Percentiles rank a stretch among this genome's conserved stretches.
phyloP scores from a whole-genome alignment of 2,329 filamentous ascomycete species.

The Metarhizium anisopliae region DNA sequence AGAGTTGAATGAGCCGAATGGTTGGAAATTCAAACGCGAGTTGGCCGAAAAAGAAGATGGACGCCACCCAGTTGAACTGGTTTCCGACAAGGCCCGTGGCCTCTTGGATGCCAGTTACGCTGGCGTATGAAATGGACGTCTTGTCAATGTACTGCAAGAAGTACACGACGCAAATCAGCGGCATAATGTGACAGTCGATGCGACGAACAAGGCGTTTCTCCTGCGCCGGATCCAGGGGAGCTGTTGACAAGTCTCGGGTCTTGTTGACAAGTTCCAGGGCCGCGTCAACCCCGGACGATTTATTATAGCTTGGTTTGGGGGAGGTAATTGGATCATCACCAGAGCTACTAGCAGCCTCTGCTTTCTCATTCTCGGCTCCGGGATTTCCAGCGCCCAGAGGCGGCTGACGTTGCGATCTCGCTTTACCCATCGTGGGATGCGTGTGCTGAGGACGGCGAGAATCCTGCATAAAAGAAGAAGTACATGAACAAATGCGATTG shows the following conservation, averaged over 20 bases:
- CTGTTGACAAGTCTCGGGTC: not conserved
- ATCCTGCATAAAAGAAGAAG: too few species aligned
- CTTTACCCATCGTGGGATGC: too few species aligned
- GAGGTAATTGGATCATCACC: not conserved
- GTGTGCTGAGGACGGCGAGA: too few species aligned
- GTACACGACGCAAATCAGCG: slow-evolving; percentile 14
- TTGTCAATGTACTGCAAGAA: slow-evolving; percentile 18
- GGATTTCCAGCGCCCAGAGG: not conserved
- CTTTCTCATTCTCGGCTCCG: not conserved
- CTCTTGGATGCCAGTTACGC: slow-evolving; percentile 14
- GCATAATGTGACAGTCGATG: slow-evolving; percentile 16
- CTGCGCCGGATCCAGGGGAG: not conserved
- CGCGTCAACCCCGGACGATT: not conserved
- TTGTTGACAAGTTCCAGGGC: not conserved
- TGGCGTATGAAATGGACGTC: slow-evolving; percentile 16
- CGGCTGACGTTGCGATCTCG: not conserved
- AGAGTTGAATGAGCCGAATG: slow-evolving; percentile 26
- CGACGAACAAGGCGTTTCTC: slow-evolving; percentile 8
- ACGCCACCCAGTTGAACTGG: slow-evolving; percentile 30
- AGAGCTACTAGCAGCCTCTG: not conserved
- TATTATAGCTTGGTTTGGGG: not conserved
- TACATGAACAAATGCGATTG: too few species aligned
- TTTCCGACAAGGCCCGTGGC: slow-evolving; percentile 28
- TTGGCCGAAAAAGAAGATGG: slow-evolving; percentile 20
- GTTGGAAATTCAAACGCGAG: slow-evolving; percentile 29